Conservation (phyloP, 805 yeast species). For the Wickerhamomyces bisporus region DNA sequence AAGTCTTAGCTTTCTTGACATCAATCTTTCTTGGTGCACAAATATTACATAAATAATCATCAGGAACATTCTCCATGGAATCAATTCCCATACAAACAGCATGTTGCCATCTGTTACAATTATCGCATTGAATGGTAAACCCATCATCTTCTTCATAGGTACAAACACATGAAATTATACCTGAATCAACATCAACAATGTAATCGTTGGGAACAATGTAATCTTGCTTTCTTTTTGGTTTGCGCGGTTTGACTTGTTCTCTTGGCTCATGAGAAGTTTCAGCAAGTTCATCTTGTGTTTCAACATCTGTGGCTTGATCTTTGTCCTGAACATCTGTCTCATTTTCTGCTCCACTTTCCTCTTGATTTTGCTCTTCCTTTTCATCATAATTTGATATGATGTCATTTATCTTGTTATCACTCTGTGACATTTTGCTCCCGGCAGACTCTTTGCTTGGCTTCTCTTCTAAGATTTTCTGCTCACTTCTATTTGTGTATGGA, state of each 20-base stretch:
- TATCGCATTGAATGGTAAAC: constrained; percentile 90
- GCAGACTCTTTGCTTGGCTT: no score
- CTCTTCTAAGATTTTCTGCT: not conserved
- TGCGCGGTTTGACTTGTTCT: constrained; percentile 5
- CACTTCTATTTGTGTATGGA: constrained; percentile 33
- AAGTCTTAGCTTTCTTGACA: constrained; percentile 35
- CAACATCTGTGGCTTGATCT: not conserved
- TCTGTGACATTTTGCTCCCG: no score
- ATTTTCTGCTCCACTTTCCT: constrained; percentile 2
- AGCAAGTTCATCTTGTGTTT: constrained; percentile 1
- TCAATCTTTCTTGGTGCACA: constrained; percentile 58
- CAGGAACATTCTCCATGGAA: constrained; percentile 73
- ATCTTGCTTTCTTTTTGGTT: constrained; percentile 8
- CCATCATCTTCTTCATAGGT: constrained; percentile 87
- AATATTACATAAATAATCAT: constrained; percentile 70
- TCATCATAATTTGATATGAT: not conserved
- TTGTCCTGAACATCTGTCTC: not conserved
- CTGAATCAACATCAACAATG: constrained; percentile 75
- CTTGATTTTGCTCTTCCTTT: constrained; percentile 6
- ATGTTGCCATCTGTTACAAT: constrained; percentile 93
- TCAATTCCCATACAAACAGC: constrained; percentile 81
- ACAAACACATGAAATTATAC: constrained; percentile 86
- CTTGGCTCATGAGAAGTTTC: constrained; percentile 2
- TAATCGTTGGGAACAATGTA: constrained; percentile 27
- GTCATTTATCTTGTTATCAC: not conserved